These are phyloP conservation scores for Leptographium galeiforme DNA, from an alignment of 2,329 filamentous ascomycete species.

Conservation along the genomic window DNA sequence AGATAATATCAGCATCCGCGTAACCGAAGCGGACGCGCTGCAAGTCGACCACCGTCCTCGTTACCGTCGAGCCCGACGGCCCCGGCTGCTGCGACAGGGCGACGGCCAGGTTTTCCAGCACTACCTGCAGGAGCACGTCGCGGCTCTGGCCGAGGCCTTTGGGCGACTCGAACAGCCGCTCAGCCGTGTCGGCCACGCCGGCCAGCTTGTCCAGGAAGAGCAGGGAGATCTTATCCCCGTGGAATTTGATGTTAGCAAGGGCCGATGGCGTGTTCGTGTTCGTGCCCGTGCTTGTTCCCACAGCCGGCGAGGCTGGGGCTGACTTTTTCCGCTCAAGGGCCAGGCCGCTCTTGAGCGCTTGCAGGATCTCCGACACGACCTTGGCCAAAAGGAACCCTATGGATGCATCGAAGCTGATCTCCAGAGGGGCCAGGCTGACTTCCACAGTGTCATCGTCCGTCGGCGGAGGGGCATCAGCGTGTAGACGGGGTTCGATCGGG, in stretches of 20 bases:
- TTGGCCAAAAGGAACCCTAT: slow-evolving; percentile 40
- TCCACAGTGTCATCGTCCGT: slow-evolving; percentile 28
- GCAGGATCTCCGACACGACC: slow-evolving; percentile 34
- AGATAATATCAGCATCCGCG: slow-evolving; percentile 47
- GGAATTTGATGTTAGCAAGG: slow-evolving; percentile 28
- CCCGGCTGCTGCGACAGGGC: slow-evolving; percentile 11
- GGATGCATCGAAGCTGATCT: slow-evolving; percentile 41
- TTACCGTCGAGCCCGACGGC: slow-evolving; percentile 7
- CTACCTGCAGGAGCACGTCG: slow-evolving; percentile 39
- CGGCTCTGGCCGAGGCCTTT: slow-evolving; percentile 22
- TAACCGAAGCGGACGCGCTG: slow-evolving; percentile 51
- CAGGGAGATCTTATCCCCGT: slow-evolving; percentile 35
- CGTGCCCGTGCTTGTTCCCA: background rate
- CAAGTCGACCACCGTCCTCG: slow-evolving; percentile 29
- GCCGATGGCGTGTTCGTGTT: slow-evolving; percentile 5
- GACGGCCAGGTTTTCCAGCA: slow-evolving; percentile 30
- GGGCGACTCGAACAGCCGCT: slow-evolving; percentile 27
- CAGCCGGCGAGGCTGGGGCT: background rate
- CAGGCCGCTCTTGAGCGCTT: slow-evolving; percentile 5
- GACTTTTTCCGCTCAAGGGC: slow-evolving; percentile 1
- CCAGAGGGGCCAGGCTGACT: slow-evolving; percentile 36
- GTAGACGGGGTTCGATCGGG: background rate
- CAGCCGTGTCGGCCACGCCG: slow-evolving; percentile 37
- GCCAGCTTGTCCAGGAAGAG: slow-evolving; percentile 41
- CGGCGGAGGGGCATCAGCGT: background rate